Evolutionary conservation across 768 basidiomycete genomes (phyloP), one percentile per base, ranked within the genome.

Genomic region (Phallus indusiatus): DNA sequence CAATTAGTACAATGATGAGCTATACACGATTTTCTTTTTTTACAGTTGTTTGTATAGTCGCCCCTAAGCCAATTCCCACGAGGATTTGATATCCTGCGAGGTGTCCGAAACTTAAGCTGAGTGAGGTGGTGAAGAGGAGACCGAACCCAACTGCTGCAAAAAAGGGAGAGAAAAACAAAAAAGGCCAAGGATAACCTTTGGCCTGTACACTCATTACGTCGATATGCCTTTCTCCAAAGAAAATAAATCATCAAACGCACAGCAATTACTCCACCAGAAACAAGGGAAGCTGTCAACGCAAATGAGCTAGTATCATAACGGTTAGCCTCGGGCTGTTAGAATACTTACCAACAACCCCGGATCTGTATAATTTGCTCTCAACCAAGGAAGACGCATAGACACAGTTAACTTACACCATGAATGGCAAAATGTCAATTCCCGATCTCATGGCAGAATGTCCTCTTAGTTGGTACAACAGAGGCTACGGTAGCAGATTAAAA

Each of bases 341-440:
- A 37, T 18, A 53, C 8, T 52, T 49, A 50, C 36, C 17, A 3
- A 56, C 24, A 12, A 20, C 42, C 17, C 53, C 36, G 16, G 59
- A 48, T 16, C 2, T 59, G 18, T 34, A 56, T 36, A 12, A 22
- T 49, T 28, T 28, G 2, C 28, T 28, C 20, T 56, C 47, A 68
- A 69, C 46, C 67, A 67, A 47, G 66, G 34, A 70, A 8, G n/a
- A 14, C 22, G 53, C 14, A 36, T 4, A 36, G 36, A 4, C 16
- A 33, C 17, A 36, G 20, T 70, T 65, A 47, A 72, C 66, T 12
- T 65, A 64, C 54, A 72, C 56, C 68, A 73, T 71, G 67, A 70
- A 74, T 1, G 73, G 69, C 16, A 77, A 65, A 58, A 75, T 75
- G 64, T 74, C 71, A 53, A 76, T 69, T 36, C 74, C 75, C 9